Evolutionary conservation across 2,329 filamentous ascomycete genomes (phyloP), one percentile per base, ranked within the genome.

Genomic region (Trichoderma sp.): DNA sequence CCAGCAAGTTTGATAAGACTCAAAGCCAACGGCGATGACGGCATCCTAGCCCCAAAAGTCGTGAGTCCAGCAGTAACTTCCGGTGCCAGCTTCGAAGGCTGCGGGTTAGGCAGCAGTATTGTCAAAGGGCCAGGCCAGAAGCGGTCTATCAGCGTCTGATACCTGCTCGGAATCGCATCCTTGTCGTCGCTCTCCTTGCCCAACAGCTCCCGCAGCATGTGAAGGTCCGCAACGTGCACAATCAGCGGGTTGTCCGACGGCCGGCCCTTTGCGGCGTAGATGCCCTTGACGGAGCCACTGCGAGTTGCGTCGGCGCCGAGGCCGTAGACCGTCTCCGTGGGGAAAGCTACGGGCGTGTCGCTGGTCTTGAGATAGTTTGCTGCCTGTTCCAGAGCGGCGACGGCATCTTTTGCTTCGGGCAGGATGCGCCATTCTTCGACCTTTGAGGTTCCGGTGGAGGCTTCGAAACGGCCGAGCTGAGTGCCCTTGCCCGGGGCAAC

Each of bases 61-160:
- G 85, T 79, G 34, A 98, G 87, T 0, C 91, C 92, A 2, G 95
- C 94, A 3, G 96, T 98, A 12, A 98, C 95, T 81, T 98, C 94
- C n/a, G 93, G 90, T 0, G 95, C 95, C 7, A 99, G 86, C 15
- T 86, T 86, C 1, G 92, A 93, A 1, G 83, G 82, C n/a, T 83
- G 76, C 0, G 93, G 92, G 65, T 93, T 92, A 0, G 92, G 93
- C 7, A 99, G 86, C 58, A 99, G 87, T 74, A 99, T 94, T 0
- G 96, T 99, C 68, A 99, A 82, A 0, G 96, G 95, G 0, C 96
- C 96, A 0, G 96, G 96, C 96, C 96, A 99, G 85, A 98, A 99
- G 57, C 86, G 86, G 71, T 89, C 83, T 71, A 98, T 93, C 26
- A 99, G 83, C 0, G 93, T 85, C 72, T 86, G 86, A 82, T 99